Conservation (phyloP, 2,329 filamentous ascomycete genomes). For the Ophiostoma novo-ulmi region DNA sequence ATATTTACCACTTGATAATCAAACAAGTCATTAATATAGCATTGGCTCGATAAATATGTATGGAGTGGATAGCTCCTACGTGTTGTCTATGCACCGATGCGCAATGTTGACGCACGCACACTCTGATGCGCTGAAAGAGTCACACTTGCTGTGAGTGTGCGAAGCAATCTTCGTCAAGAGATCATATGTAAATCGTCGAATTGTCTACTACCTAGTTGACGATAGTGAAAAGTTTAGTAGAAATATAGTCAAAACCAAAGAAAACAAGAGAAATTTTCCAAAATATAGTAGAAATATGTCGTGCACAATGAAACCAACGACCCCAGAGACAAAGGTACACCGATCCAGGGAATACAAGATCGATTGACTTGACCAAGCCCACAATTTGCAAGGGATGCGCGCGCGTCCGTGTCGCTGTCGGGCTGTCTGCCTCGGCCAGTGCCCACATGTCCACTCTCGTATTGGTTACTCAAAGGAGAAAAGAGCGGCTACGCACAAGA, state of each 20-base stretch:
- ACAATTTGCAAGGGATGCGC: not conserved
- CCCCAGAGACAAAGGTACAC: not conserved
- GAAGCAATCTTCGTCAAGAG: no score
- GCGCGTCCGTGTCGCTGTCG: constrained; percentile 7
- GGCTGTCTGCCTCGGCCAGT: not conserved
- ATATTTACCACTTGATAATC: not conserved
- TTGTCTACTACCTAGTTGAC: no score
- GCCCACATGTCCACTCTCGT: constrained; percentile 1
- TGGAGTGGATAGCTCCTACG: not conserved
- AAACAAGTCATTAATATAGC: not conserved
- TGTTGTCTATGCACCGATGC: not conserved
- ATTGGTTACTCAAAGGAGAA: constrained; percentile 2
- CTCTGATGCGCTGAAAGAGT: no score
- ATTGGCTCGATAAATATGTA: not conserved
- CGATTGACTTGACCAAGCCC: constrained; percentile 9
- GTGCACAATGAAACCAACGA: not conserved
- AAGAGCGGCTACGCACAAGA: not conserved
- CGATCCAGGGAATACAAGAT: constrained; percentile 5
- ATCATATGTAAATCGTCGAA: not conserved
- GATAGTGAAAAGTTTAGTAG: not conserved
- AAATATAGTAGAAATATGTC: not conserved
- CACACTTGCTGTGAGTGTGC: no score
- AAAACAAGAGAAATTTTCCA: not conserved
- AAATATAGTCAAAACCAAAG: not conserved
- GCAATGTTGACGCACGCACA: not conserved